Percentiles rank a stretch among this genome's conserved stretches.
Evolutionary conservation across 495 filamentous ascomycete species (phyloP).

Genomic region (Neurospora sp.): DNA sequence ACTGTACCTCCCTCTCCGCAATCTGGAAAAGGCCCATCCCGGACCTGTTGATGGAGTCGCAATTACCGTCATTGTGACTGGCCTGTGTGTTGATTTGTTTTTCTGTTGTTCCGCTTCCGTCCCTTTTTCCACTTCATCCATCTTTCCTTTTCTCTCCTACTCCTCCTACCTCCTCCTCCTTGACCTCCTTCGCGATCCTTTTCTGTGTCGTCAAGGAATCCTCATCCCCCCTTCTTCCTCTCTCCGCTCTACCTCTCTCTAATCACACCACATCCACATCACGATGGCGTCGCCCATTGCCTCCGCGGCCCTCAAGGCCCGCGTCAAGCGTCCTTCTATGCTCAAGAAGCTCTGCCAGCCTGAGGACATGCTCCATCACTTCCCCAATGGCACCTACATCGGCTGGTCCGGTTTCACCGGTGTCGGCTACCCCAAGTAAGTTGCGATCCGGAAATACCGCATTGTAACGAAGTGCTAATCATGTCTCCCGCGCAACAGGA

Average conservation of each 20-base stretch:
- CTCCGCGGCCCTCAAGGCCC: slow-evolving; percentile 66
- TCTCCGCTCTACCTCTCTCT: not conserved
- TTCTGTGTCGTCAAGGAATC: not conserved
- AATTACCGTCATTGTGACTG: not conserved
- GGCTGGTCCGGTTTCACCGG: slow-evolving; percentile 91
- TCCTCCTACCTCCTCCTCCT: not conserved
- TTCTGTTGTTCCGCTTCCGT: not conserved
- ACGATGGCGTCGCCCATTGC: slow-evolving; percentile 40
- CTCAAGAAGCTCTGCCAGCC: slow-evolving; percentile 69
- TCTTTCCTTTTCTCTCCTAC: not conserved
- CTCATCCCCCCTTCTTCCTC: not conserved
- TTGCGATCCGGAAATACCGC: slow-evolving; percentile 5
- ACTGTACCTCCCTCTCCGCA: not conserved
- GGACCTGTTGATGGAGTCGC: not conserved
- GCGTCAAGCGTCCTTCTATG: slow-evolving; percentile 65
- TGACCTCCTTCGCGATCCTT: not conserved
- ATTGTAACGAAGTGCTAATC: slow-evolving; percentile 6
- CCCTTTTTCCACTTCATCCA: not conserved
- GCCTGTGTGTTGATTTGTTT: not conserved
- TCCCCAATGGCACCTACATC: slow-evolving; percentile 74
- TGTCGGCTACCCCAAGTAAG: slow-evolving; percentile 82
- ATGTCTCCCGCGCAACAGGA: slow-evolving; percentile 36
- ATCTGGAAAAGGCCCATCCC: not conserved
- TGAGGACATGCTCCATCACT: slow-evolving; percentile 69
- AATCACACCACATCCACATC: not conserved